Conservation (phyloP, 176 grass and related monocot genomes). For the Cenchrus americanus region DNA sequence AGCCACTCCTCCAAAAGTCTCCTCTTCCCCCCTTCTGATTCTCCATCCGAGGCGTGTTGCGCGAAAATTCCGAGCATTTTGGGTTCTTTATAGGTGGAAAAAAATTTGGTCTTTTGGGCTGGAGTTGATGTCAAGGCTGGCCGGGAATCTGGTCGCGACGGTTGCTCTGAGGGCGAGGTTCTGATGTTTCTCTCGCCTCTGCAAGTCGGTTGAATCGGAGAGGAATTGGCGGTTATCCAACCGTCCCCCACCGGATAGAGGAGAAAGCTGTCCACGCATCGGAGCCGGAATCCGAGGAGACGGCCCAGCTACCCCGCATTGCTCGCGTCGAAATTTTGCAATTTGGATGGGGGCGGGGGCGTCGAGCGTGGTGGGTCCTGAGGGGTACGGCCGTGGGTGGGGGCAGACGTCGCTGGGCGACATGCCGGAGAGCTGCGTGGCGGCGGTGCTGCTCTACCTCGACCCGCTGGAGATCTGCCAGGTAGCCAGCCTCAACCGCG, state of each 20-base stretch:
- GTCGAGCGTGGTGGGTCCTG: constrained; percentile 58
- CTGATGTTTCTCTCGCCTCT: not conserved
- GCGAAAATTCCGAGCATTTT: constrained; percentile 13
- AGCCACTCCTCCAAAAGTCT: not conserved
- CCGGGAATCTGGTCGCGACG: not conserved
- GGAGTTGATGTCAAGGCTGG: not conserved
- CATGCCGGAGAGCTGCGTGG: constrained; percentile 87
- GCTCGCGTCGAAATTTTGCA: not conserved
- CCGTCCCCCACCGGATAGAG: not conserved
- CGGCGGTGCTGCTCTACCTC: constrained; percentile 73
- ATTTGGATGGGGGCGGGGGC: constrained; percentile 59
- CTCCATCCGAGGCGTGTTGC: not conserved
- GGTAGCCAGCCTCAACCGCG: constrained; percentile 60
- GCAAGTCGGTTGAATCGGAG: constrained; percentile 26
- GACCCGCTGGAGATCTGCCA: constrained; percentile 85
- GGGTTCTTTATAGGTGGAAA: not conserved
- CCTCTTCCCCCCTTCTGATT: not conserved
- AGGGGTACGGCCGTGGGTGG: constrained; percentile 41
- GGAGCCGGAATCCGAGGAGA: not conserved
- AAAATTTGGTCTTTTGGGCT: not conserved
- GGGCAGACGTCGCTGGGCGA: constrained; percentile 69
- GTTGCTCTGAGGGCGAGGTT: not conserved
- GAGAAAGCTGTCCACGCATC: not conserved
- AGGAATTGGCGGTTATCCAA: constrained; percentile 9
- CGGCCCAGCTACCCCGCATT: not conserved